A percentile compares a stretch with the other conserved stretches of the same genome.
Evolutionary conservation across 176 grass and related monocot species (phyloP).

Genomic region (Elaeis guineensis): DNA sequence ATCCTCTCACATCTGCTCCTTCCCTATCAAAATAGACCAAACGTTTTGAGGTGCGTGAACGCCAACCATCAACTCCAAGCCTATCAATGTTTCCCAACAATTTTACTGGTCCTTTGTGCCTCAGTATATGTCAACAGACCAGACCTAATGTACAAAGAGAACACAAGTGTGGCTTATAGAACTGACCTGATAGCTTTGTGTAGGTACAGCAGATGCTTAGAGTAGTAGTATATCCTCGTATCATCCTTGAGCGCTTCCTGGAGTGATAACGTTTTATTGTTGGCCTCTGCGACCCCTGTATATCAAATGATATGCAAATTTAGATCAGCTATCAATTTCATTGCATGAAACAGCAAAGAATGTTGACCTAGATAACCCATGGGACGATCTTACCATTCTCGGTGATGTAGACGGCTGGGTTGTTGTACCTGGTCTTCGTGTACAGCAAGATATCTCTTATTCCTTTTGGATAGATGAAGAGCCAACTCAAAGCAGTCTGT

Average conservation of each 20-base stretch:
- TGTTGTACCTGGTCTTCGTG: constrained; percentile 18
- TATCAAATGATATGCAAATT: no score
- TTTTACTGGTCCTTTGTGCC: no score
- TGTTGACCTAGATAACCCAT: no score
- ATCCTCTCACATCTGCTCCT: constrained; percentile 43
- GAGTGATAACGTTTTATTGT: constrained; percentile 31
- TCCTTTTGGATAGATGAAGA: constrained; percentile 36
- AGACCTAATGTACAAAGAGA: no score
- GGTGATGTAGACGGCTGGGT: constrained; percentile 40
- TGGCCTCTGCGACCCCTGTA: constrained; percentile 25
- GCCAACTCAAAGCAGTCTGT: constrained; percentile 9
- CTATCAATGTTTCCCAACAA: no score
- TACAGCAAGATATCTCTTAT: constrained; percentile 28
- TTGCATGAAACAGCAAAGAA: no score
- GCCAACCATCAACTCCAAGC: no score
- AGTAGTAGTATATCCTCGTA: constrained; percentile 32
- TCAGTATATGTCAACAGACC: no score
- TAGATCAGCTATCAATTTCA: no score
- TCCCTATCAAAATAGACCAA: constrained; percentile 14
- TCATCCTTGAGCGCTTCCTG: constrained; percentile 33
- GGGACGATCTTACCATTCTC: constrained; percentile 21
- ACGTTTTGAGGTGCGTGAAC: background rate
- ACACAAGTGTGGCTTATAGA: no score
- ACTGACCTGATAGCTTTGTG: constrained; percentile 40
- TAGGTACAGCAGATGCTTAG: constrained; percentile 26